Percentiles rank a stretch among this genome's conserved stretches.
phyloP scores from a whole-genome alignment of 345 rosid genomes.

The Combretum micranthum region DNA sequence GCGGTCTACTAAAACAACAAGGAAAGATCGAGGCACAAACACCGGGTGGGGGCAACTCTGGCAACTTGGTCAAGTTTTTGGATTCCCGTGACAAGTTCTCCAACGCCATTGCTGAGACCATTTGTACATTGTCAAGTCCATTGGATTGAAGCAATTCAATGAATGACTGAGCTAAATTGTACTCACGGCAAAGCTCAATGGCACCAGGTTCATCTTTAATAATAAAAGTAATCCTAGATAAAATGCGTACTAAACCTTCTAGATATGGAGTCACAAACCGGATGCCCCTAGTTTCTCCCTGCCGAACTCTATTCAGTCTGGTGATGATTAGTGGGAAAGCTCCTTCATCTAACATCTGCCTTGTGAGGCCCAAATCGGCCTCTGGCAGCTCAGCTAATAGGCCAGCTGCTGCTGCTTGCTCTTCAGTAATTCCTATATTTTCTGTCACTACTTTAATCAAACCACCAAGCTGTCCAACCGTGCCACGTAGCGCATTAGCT shows the following conservation, averaged over 20 bases:
- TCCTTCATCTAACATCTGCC: constrained; percentile 75
- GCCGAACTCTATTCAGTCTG: constrained; percentile 51
- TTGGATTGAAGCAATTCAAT: constrained; percentile 68
- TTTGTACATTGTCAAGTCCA: constrained; percentile 69
- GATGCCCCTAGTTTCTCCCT: constrained; percentile 60
- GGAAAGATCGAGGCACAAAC: constrained; percentile 58
- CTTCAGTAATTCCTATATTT: constrained; percentile 66
- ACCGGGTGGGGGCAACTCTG: constrained; percentile 60
- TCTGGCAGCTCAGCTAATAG: constrained; percentile 96
- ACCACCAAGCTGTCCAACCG: constrained; percentile 77
- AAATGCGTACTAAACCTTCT: constrained; percentile 74
- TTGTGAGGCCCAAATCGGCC: constrained; percentile 76
- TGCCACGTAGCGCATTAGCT: constrained; percentile 70
- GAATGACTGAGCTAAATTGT: constrained; percentile 57
- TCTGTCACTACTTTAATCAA: constrained; percentile 61
- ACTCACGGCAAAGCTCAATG: constrained; percentile 54
- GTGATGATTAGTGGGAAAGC: constrained; percentile 56
- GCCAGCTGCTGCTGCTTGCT: constrained; percentile 87
- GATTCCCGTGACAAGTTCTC: constrained; percentile 88
- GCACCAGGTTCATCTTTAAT: constrained; percentile 61
- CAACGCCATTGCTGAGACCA: constrained; percentile 74
- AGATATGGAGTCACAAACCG: constrained; percentile 73
- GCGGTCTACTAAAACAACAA: constrained; percentile 66
- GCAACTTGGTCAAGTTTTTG: constrained; percentile 60
- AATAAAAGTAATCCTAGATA: constrained; percentile 71